Evolutionary conservation across 192 early-diverging fungal species (phyloP), one percentile per base, ranked within the genome.

Genomic region (Rhizoclosmatium globosum): DNA sequence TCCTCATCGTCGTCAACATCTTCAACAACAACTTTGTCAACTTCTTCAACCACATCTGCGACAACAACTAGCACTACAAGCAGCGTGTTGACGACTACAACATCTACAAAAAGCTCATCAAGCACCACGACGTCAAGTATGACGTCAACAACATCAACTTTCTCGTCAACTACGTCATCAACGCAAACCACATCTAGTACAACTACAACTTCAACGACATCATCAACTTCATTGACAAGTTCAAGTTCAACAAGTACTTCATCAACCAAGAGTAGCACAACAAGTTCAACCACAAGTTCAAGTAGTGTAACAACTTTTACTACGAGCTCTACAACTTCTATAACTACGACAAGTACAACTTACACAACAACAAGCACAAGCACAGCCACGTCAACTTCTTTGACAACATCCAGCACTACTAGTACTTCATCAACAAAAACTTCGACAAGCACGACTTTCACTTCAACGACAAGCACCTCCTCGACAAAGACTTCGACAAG

Each of bases 391-490:
- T 57, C 13, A 57, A 57, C 56, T 17, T 57, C n/a, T 31, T 31
- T 31, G 31, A 31, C 31, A 31, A 44, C 17, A n/a, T 74, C 13
- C 45, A 77, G 23, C 11, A 44, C 7, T 13, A 47, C 75, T 13
- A 76, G 13, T 61, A 66, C 19, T 42, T n/a, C 39, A 17, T 23
- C 59, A 44, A 44, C 3, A 64, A 74, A 13, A 15, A 41, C 19
- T n/a, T 47, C 38, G 43, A 17, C 68, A 42, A 39, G 65, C 41
- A 66, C 74, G 41, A n/a, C 59, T 45, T 42, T 45, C n/a, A 66
- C 21, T 45, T 13, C 74, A 21, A 21, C 64, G 43, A 23, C 43
- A 60, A n/a, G 19, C 6, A 53, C 9, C 17, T 13, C 50, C 6
- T 53, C 50, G 50, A 53, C 6, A 53, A 53, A 7, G 17, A 53